These are phyloP conservation scores for Bipolaris gigantea DNA, from an alignment of 2,329 filamentous ascomycete species.

Conservation along the genomic window DNA sequence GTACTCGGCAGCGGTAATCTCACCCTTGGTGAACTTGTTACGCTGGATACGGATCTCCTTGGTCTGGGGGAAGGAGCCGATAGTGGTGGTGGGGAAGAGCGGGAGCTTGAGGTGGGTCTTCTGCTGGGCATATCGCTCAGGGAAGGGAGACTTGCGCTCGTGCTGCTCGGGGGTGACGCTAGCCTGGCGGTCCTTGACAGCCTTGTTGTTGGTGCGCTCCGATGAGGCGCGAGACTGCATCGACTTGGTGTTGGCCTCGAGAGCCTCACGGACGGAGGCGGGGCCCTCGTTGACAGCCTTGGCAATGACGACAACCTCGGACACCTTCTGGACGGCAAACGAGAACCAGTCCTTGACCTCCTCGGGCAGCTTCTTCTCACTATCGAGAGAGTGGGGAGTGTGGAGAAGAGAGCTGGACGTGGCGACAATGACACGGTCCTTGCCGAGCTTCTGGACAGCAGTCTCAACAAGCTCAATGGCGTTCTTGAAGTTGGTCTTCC, in stretches of 20 bases:
- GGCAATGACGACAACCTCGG: slow-evolving; percentile 88
- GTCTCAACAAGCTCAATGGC: slow-evolving; percentile 89
- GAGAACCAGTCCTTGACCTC: slow-evolving; percentile 99
- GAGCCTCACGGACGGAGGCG: slow-evolving; percentile 79
- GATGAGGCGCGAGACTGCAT: slow-evolving; percentile 89
- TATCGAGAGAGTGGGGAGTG: slow-evolving; percentile 95
- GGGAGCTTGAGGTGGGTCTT: slow-evolving; percentile 91
- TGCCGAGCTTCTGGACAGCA: slow-evolving; percentile 92
- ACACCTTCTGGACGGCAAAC: slow-evolving; percentile 92
- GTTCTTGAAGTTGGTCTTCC: slow-evolving; percentile 99
- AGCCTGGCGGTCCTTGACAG: slow-evolving; percentile 94
- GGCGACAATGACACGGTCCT: slow-evolving; percentile 95
- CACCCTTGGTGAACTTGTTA: slow-evolving; percentile 98
- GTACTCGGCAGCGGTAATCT: slow-evolving; percentile 90
- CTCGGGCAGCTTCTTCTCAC: slow-evolving; percentile 95
- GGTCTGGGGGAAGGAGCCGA: slow-evolving; percentile 99
- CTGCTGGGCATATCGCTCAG: slow-evolving; percentile 81
- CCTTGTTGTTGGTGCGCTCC: slow-evolving; percentile 92
- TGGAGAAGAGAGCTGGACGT: slow-evolving; percentile 98
- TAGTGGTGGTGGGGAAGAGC: slow-evolving; percentile 98
- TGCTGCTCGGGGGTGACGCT: slow-evolving; percentile 83
- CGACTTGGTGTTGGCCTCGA: slow-evolving; percentile 96
- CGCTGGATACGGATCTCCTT: slow-evolving; percentile 96
- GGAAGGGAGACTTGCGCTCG: slow-evolving; percentile 90
- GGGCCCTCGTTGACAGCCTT: slow-evolving; percentile 96